Conservation (phyloP, 768 basidiomycete species). For the Inosperma sp. region DNA sequence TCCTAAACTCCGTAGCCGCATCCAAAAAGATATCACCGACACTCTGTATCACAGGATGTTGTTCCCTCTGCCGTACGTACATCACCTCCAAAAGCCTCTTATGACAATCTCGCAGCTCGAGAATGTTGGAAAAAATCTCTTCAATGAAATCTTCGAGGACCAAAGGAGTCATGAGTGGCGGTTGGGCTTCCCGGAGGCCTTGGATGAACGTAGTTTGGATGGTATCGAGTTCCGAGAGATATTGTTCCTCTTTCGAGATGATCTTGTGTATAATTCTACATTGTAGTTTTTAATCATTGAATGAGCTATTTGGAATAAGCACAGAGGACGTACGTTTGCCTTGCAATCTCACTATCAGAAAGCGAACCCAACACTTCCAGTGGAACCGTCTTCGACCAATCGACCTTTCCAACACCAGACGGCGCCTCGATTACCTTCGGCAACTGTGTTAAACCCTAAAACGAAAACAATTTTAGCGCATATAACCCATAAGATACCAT, state of each 20-base stretch:
- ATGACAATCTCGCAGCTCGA: slow-evolving; percentile 79
- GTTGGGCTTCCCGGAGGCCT: slow-evolving; percentile 43
- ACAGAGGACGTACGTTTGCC: slow-evolving; percentile 58
- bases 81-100: slow-evolving; percentile 76
- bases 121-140: slow-evolving; percentile 83
- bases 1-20: slow-evolving; percentile 81
- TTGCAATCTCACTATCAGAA: slow-evolving; percentile 71
- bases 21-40: slow-evolving; percentile 89
- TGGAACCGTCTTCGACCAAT: slow-evolving; percentile 46
- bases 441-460: slow-evolving; percentile 25
- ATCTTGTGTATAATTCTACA: slow-evolving; percentile 79
- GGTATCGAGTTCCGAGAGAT: slow-evolving; percentile 80
- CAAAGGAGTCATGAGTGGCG: slow-evolving; percentile 44
- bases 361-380: slow-evolving; percentile 42
- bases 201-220: slow-evolving; percentile 65
- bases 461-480: slow-evolving; percentile 1
- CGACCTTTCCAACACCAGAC: slow-evolving; percentile 45
- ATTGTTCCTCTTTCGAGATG: slow-evolving; percentile 86
- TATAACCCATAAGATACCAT: too few species aligned
- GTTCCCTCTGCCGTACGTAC: slow-evolving; percentile 81
- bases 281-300: not conserved
- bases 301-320: slow-evolving; percentile 1
- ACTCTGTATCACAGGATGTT: slow-evolving; percentile 72
- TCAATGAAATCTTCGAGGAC: slow-evolving; percentile 79
- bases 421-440: slow-evolving; percentile 26